Base-by-base conservation (phyloP, 1,284 basidiomycete genomes). In the Rhodotorula mucilaginosa region DNA sequence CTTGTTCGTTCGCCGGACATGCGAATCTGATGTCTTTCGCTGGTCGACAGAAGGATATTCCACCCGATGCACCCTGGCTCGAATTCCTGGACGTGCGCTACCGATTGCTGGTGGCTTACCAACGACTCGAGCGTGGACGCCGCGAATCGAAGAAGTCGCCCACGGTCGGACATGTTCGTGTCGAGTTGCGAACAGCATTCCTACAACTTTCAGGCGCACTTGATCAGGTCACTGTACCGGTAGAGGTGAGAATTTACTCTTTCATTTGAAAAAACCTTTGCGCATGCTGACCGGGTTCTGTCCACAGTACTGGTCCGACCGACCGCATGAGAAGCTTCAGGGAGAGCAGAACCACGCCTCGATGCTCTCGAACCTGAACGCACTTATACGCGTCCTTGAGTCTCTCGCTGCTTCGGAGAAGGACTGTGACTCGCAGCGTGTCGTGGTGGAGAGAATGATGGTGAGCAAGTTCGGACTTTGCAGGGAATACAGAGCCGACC, bases 241-340 rank as follows among this genome's bases (percentile, higher is more conserved):
- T 61, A 10, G 51, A 57, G 63, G 64, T 59, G 23, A 47, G 64
- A n/a, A n/a, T 15, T 5, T 3, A 0, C 2, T 21, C 18, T 21
- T 2, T 29, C 21, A 21, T 34, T 4, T 7, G n/a, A 2, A 23
- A n/a, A 0, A 5, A 6, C 3, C 3, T 21, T 5, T 3, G 26
- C 5, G 26, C 23, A n/a, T 3, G 12, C 13, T 23, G 8, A 29
- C 21, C 23, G 3, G n/a, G 46, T 2, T 15, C 12, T 23, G 15
- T 12, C 7, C 21, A 16, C 23, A 65, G 58, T 69, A 64, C 47
- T 69, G 68, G 68, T 61, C 58, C 8, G 63, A 69, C 3, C 46
- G 49, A 1, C 68, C 68, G 2, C 34, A 60, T 23, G 63, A 69
- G 15, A 47, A 15, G 15, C 46, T 69, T 23, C 6, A 21, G 4